These are phyloP conservation scores for Balansia obtecta DNA, from an alignment of 2,329 filamentous ascomycete species.

Conservation along the genomic window DNA sequence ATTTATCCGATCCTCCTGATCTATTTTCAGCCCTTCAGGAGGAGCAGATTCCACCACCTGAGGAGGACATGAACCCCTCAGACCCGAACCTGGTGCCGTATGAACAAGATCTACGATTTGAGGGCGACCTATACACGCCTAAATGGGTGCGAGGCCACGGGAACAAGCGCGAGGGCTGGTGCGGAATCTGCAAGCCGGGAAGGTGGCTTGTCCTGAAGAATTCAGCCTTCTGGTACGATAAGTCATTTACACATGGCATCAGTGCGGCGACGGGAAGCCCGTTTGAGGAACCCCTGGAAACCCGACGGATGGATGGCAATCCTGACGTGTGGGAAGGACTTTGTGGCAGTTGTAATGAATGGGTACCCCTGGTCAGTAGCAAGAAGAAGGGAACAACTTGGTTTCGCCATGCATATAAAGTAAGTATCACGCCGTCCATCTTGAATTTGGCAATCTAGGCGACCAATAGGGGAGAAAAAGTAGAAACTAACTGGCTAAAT, in stretches of 20 bases:
- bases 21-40: constrained; percentile 64
- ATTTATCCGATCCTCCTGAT: constrained; percentile 64
- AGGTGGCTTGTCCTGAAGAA: constrained; percentile 83
- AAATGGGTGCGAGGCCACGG: constrained; percentile 76
- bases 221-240: constrained; percentile 88
- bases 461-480: not conserved
- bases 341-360: constrained; percentile 67
- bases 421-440: constrained; percentile 22
- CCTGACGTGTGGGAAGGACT: constrained; percentile 72
- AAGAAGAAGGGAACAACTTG: constrained; percentile 90
- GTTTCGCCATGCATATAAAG: constrained; percentile 85
- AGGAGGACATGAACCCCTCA: constrained; percentile 69
- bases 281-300: constrained; percentile 67
- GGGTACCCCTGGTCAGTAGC: constrained; percentile 70
- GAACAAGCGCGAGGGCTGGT: constrained; percentile 83
- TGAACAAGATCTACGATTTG: constrained; percentile 68
- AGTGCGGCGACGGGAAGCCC: constrained; percentile 68
- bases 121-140: constrained; percentile 72
- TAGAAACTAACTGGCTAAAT: not conserved
- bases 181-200: constrained; percentile 75
- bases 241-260: constrained; percentile 80
- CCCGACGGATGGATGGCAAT: constrained; percentile 65
- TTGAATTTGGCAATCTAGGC: not conserved
- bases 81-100: constrained; percentile 66
- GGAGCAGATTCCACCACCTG: constrained; percentile 60